Evolutionary conservation across 192 early-diverging fungal genomes (phyloP).

Genomic region (Coemansia aciculifera): DNA sequence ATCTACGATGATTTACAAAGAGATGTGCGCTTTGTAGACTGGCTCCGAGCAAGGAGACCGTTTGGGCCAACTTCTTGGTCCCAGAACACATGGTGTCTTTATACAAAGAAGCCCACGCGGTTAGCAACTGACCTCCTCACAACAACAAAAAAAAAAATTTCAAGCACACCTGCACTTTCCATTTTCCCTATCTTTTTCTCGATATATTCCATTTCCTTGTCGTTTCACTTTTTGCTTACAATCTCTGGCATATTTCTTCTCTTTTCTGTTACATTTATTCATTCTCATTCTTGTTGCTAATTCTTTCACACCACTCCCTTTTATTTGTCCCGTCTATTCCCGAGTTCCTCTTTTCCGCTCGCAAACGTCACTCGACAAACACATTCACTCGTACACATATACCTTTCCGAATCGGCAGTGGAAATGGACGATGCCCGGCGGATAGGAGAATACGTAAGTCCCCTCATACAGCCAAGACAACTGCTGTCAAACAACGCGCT

Average conservation of each 20-base stretch:
- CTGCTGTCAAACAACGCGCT: neutral
- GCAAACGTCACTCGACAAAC: neutral
- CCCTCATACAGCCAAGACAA: neutral
- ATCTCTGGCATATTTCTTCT: neutral
- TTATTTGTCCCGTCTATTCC: neutral
- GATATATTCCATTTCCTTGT: neutral
- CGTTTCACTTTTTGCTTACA: neutral
- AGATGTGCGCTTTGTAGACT: neutral
- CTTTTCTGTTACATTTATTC: neutral
- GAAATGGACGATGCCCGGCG: conserved; percentile 45
- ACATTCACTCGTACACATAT: neutral
- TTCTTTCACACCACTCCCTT: neutral
- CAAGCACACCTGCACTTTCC: too few relatives aligned
- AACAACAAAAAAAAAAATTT: too few relatives aligned
- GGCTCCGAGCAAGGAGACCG: neutral
- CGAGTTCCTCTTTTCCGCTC: neutral
- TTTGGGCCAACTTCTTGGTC: neutral
- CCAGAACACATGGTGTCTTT: neutral
- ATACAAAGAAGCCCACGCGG: conserved; percentile 1
- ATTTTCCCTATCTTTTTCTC: too few relatives aligned
- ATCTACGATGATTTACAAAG: neutral
- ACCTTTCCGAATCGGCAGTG: neutral
- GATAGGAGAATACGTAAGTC: conserved; percentile 55
- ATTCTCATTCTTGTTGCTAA: neutral
- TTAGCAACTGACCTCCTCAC: neutral